Evolutionary conservation across 2,329 filamentous ascomycete genomes (phyloP).

Genomic region (Gliomastix tumulicola): DNA sequence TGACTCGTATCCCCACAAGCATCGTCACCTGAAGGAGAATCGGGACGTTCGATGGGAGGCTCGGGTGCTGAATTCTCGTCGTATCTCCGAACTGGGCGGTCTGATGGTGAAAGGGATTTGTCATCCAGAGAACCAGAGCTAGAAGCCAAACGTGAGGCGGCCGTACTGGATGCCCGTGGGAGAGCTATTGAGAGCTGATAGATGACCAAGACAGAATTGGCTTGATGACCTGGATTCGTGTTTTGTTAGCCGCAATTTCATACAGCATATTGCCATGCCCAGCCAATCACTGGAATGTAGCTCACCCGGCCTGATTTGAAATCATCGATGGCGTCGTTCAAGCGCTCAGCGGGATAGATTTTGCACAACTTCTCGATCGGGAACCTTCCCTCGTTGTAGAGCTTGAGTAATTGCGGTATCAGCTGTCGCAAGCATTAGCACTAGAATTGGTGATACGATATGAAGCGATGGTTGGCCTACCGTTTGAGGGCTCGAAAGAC

Average conservation of each 20-base stretch:
- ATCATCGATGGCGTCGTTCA: not conserved
- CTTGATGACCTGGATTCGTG: conserved; percentile 2
- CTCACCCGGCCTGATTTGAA: conserved; percentile 1
- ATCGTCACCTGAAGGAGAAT: too few relatives aligned
- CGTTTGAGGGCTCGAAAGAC: conserved; percentile 9
- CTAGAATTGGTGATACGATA: too few relatives aligned
- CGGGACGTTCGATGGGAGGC: too few relatives aligned
- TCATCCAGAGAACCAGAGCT: too few relatives aligned
- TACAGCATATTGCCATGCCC: not conserved
- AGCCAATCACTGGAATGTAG: not conserved
- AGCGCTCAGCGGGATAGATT: conserved; percentile 1
- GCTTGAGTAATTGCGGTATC: not conserved
- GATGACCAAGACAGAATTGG: conserved; percentile 3
- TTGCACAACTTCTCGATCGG: conserved; percentile 2
- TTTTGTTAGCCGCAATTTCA: not conserved
- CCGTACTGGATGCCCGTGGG: too few relatives aligned
- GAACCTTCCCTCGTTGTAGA: conserved; percentile 1
- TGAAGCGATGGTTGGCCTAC: conserved; percentile 1
- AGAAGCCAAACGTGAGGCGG: too few relatives aligned
- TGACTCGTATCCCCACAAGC: too few relatives aligned
- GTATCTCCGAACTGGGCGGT: too few relatives aligned
- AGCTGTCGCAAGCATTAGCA: not conserved
- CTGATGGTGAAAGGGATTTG: too few relatives aligned
- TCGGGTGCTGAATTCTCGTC: too few relatives aligned
- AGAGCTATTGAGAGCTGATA: too few relatives aligned